These are phyloP conservation scores for Lentinula guzmanii DNA, from an alignment of 768 basidiomycete species.

Conservation along the genomic window DNA sequence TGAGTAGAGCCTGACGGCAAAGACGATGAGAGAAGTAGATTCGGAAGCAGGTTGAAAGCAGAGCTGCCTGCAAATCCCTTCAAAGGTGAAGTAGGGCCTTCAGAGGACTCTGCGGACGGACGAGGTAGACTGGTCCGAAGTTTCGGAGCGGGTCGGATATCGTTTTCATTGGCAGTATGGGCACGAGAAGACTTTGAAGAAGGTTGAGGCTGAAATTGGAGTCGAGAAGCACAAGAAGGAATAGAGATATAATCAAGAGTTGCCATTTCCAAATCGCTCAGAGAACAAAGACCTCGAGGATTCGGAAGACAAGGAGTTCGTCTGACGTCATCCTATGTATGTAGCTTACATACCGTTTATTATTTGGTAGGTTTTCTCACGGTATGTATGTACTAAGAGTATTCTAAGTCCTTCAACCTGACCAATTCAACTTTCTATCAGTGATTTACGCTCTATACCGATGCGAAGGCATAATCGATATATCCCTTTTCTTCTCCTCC, in stretches of 20 bases:
- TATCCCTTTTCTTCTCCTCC: conserved; percentile 21
- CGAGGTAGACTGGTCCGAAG: conserved; percentile 38
- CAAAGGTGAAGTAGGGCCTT: conserved; percentile 15
- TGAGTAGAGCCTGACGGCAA: conserved; percentile 13
- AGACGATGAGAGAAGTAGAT: conserved; percentile 28
- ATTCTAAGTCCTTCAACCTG: no score
- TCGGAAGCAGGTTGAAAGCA: conserved; percentile 31
- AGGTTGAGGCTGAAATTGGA: conserved; percentile 15
- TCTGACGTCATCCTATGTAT: background rate
- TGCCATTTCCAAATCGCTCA: conserved; percentile 25
- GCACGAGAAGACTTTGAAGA: conserved; percentile 1
- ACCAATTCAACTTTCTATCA: no score
- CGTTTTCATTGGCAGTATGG: conserved; percentile 13
- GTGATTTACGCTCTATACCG: background rate
- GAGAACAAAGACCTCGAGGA: background rate
- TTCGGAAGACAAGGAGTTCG: background rate
- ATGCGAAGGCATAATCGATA: conserved; percentile 22
- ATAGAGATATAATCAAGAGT: conserved; percentile 44
- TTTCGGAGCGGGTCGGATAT: conserved; percentile 34
- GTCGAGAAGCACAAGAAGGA: conserved; percentile 35
- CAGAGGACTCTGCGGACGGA: conserved; percentile 22
- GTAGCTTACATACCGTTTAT: no score
- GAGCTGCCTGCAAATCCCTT: conserved; percentile 17
- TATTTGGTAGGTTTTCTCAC: no score
- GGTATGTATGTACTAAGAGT: no score